Conservation (phyloP, 108 stramenopile genomes). For the Skeletonema tropicum region DNA sequence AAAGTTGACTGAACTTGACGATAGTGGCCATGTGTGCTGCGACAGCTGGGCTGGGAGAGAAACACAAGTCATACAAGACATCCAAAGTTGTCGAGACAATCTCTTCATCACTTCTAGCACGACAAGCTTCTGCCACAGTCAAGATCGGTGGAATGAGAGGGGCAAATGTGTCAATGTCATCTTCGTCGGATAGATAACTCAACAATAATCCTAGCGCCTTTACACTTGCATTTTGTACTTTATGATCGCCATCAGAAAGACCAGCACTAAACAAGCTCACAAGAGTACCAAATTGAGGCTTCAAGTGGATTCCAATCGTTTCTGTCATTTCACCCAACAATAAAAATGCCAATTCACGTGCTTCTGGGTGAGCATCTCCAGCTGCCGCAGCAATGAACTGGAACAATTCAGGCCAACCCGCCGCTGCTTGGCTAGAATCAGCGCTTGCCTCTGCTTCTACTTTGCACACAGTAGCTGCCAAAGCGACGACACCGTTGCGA, state of each 20-base stretch:
- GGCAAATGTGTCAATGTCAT: conserved; percentile 73
- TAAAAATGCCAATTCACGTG: conserved; percentile 93
- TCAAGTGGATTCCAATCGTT: conserved; percentile 85
- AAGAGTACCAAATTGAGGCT: conserved; percentile 76
- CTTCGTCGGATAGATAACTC: conserved; percentile 78
- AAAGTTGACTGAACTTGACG: conserved; percentile 68
- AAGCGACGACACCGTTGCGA: conserved; percentile 79
- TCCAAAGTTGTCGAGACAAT: conserved; percentile 81
- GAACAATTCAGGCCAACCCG: conserved; percentile 82
- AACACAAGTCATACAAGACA: conserved; percentile 87
- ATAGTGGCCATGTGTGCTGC: conserved; percentile 64
- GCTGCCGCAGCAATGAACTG: conserved; percentile 79
- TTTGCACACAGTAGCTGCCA: conserved; percentile 79
- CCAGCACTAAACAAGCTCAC: conserved; percentile 77
- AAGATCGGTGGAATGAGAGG: conserved; percentile 78
- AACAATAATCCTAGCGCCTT: conserved; percentile 84
- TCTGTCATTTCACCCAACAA: conserved; percentile 93
- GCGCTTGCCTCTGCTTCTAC: conserved; percentile 47
- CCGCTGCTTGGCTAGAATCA: conserved; percentile 48
- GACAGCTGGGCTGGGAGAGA: conserved; percentile 64
- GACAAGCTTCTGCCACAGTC: conserved; percentile 77
- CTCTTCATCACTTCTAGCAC: conserved; percentile 75
- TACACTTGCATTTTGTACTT: conserved; percentile 84
- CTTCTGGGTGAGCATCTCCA: conserved; percentile 61
- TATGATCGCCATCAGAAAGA: conserved; percentile 62